Evolutionary conservation across 1,139 yeast species (phyloP), one percentile per base, ranked within the genome.

Genomic region (Candida sanyaensis): DNA sequence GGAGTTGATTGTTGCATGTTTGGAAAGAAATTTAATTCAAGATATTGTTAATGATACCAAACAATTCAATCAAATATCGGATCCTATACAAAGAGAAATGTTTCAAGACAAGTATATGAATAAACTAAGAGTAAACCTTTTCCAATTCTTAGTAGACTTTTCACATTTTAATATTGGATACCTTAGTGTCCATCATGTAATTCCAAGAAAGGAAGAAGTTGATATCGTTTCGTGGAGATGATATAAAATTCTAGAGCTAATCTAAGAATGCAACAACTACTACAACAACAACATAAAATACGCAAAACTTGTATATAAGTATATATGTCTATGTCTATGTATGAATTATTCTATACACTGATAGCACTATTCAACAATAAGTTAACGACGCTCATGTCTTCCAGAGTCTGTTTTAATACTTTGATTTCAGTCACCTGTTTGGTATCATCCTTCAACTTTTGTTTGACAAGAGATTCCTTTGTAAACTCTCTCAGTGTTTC

Each of bases 11-110:
- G 53, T 63, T 32, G 75, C 81, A 2, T 77, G 83, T 52, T 55
- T 80, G 37, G 83, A 79, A 51, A 67, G 87, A 41, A 79, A 80
- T 21, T 59, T 82, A 46, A 62, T 80, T 3, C 44, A 48, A 2
- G 67, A 69, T 49, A 48, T 69, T 31, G 58, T 60, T 28, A 41
- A 47, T 6, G 62, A 61, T n/a, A 47, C 57, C 6, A 50, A 56
- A 9, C 29, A 48, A 32, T 53, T 54, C 28, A 58, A 58, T 32
- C 28, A 47, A 3, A 52, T 55, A 17, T 45, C 52, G 13, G 60
- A 55, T 38, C 58, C 53, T 26, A 47, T 50, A 3, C 51, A 50
- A 23, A 52, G 51, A 46, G 42, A 51, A 17, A 45, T 38, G 24
- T 43, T 38, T 38, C 44, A 53, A 38, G 45, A 52, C 4, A 53